Conservation (phyloP, 441 rosid genomes). For the Biscutella laevigata region DNA sequence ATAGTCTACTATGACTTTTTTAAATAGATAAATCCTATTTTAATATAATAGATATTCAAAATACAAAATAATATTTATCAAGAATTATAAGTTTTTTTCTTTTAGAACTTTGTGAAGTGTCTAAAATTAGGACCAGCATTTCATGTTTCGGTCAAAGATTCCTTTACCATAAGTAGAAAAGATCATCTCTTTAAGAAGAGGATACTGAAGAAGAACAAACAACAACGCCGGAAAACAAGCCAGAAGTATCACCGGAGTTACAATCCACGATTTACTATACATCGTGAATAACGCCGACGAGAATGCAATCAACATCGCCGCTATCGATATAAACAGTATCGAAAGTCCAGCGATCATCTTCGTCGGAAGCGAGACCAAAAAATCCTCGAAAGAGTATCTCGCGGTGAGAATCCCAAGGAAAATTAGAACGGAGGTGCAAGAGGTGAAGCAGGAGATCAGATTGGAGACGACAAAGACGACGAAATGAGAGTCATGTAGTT, state of each 20-base stretch:
- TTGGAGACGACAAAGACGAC: constrained; percentile 22
- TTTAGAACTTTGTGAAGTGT: too few relatives aligned
- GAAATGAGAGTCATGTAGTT: background rate
- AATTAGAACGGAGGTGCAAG: constrained; percentile 30
- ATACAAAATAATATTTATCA: too few relatives aligned
- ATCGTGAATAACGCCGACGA: constrained; percentile 25
- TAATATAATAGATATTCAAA: too few relatives aligned
- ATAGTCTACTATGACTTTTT: too few relatives aligned
- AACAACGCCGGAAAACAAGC: constrained; percentile 30
- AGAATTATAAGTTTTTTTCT: too few relatives aligned
- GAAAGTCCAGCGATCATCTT: constrained; percentile 31
- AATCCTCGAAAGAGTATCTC: constrained; percentile 32
- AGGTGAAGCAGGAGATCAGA: constrained; percentile 30
- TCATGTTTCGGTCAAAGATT: constrained; percentile 54
- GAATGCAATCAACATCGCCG: constrained; percentile 32
- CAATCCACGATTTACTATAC: constrained; percentile 8
- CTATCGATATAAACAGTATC: constrained; percentile 27
- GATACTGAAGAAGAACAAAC: constrained; percentile 62
- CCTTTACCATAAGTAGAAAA: constrained; percentile 56
- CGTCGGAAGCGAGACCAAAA: constrained; percentile 27
- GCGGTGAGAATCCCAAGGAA: constrained; percentile 36
- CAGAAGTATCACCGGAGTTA: constrained; percentile 16
- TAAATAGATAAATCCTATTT: too few relatives aligned
- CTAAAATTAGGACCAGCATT: constrained; percentile 17
- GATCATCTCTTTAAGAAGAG: constrained; percentile 58